Evolutionary conservation across 768 basidiomycete genomes (phyloP), one percentile per base, ranked within the genome.

Genomic region (Hericium erinaceus): DNA sequence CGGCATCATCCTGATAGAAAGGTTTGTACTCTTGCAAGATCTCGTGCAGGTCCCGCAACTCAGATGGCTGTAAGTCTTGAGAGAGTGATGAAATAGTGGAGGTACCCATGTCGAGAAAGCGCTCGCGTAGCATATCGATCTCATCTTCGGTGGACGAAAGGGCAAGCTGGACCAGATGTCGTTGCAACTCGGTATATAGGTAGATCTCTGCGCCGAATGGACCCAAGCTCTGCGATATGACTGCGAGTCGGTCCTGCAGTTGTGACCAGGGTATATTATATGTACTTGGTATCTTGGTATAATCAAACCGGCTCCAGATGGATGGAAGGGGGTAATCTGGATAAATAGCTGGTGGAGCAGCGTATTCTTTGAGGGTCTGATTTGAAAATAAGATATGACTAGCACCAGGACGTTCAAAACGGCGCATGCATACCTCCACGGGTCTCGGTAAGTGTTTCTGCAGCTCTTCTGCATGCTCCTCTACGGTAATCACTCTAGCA

Each of bases 121-220:
- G 55, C 44, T 62, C 26, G 22, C 61, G 60, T 16, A 68, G 58
- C 24, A 60, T 62, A 11, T 69, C 68, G 51, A 69, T 60, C 22
- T 58, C 64, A 46, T 66, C 63, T 41, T 66, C 61, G 39, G 58
- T 58, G 7, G 67, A 65, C 57, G 60, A 64, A 5, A 62, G 54
- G 3, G 77, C 61, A 16, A 78, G 66, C 50, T 75, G 73, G 15
- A 68, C 66, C 37, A 85, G 64, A 52, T 80, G 75, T 44, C 77
- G 75, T 58, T 75, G 76, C 54, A 87, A 69, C 62, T 89, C 87
- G 51, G 72, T 69, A 65, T 81, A 82, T 38, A 88, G 73, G 69
- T 81, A 92, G 56, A 85, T 69, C 49, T 90, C 89, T 11, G 89
- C 90, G 49, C 80, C 81, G 65, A 84, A 88, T 10, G 85, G 83